A percentile compares a stretch with the other conserved stretches of the same genome.
phyloP scores from a whole-genome alignment of 306 rosid genomes.

The Vigna unguiculata region DNA sequence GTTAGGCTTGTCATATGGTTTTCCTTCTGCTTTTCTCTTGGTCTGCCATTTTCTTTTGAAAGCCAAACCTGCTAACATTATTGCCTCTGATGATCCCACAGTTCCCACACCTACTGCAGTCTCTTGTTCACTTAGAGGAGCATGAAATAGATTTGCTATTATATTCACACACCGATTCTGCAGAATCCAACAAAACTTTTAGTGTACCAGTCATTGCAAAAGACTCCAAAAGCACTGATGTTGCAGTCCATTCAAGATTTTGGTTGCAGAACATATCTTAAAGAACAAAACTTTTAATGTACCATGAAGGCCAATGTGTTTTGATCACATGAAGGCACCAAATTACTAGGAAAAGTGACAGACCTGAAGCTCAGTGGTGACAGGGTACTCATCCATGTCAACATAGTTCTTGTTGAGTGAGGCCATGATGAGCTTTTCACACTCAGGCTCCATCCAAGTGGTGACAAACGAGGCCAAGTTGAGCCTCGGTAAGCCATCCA shows the following conservation, averaged over 20 bases:
- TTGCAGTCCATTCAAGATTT: neutral
- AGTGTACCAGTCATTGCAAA: too few species aligned
- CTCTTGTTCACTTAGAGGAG: constrained; percentile 72
- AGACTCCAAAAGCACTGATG: neutral
- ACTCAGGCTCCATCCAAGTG: constrained; percentile 79
- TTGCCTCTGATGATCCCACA: constrained; percentile 95
- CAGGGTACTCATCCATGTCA: constrained; percentile 97
- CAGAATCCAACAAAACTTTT: constrained; percentile 27
- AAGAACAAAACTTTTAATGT: too few species aligned
- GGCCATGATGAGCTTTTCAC: constrained; percentile 78
- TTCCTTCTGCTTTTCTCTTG: constrained; percentile 73
- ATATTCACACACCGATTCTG: constrained; percentile 97
- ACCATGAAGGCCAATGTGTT: neutral
- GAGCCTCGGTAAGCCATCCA: constrained; percentile 59
- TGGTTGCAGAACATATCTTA: neutral
- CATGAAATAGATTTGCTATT: constrained; percentile 78
- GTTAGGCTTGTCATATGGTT: constrained; percentile 83
- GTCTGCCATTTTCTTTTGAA: constrained; percentile 91
- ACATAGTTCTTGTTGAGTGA: constrained; percentile 90
- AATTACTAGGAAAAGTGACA: constrained; percentile 1
- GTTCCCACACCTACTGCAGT: constrained; percentile 90
- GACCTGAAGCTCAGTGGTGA: constrained; percentile 94
- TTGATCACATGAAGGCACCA: neutral
- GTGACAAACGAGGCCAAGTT: constrained; percentile 60
- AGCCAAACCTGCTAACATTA: constrained; percentile 94